phyloP scores from a whole-genome alignment of 495 filamentous ascomycete genomes.

The Penicillium turbatum region DNA sequence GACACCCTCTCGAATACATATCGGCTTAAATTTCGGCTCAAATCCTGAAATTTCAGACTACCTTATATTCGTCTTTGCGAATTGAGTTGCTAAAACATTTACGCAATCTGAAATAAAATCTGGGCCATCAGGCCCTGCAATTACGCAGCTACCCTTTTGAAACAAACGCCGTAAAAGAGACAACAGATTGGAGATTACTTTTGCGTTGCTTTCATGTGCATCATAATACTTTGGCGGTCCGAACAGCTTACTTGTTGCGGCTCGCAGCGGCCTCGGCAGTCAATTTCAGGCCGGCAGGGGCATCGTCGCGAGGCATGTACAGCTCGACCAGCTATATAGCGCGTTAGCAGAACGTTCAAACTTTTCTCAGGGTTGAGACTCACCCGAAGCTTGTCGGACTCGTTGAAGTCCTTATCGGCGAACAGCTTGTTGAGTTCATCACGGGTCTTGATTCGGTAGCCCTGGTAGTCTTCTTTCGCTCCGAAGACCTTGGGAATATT shows the following conservation, averaged over 20 bases:
- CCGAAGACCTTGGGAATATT: slow-evolving; percentile 67
- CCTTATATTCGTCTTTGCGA: no score
- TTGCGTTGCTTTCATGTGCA: neutral
- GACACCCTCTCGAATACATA: no score
- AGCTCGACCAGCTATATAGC: slow-evolving; percentile 71
- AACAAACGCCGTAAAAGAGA: neutral
- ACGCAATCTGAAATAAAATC: no score
- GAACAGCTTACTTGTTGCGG: slow-evolving; percentile 51
- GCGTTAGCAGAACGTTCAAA: slow-evolving; percentile 19
- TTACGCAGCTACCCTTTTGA: neutral
- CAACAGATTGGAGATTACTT: neutral
- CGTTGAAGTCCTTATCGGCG: slow-evolving; percentile 58
- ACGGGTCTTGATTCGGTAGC: slow-evolving; percentile 67
- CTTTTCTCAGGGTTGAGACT: slow-evolving; percentile 1
- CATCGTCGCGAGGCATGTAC: slow-evolving; percentile 78
- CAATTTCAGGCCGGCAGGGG: slow-evolving; percentile 63
- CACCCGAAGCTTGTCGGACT: slow-evolving; percentile 42
- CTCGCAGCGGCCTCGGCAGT: slow-evolving; percentile 63
- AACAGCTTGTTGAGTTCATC: slow-evolving; percentile 67
- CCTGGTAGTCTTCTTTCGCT: slow-evolving; percentile 53
- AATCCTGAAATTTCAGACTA: no score
- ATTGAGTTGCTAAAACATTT: no score
- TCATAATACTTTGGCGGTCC: neutral
- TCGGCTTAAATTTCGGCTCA: no score
- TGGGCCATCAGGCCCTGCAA: no score